Evolutionary conservation across 176 grass and related monocot genomes (phyloP).

Genomic region (Pontederia paniculata): DNA sequence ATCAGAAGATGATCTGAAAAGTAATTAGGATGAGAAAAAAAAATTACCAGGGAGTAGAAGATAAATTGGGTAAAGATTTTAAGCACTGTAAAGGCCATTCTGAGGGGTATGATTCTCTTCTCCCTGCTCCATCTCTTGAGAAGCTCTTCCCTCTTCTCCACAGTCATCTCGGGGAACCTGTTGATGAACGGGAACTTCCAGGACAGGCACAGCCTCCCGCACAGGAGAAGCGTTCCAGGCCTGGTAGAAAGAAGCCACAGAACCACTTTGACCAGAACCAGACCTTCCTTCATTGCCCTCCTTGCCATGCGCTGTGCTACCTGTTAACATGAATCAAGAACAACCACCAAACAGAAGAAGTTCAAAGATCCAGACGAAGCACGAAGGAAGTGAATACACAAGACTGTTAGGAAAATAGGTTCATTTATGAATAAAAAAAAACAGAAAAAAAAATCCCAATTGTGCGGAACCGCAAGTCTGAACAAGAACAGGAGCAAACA

Average conservation of each 20-base stretch:
- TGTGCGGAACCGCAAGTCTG: too few relatives aligned
- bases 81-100: slow-evolving; percentile 48
- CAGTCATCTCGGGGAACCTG: slow-evolving; percentile 44
- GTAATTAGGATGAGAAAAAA: neutral
- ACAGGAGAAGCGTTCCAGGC: slow-evolving; percentile 56
- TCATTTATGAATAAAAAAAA: too few relatives aligned
- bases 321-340: slow-evolving; percentile 8
- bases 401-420: too few relatives aligned
- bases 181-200: slow-evolving; percentile 43
- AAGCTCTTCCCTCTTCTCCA: slow-evolving; percentile 34
- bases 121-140: slow-evolving; percentile 53
- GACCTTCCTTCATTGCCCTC: slow-evolving; percentile 39
- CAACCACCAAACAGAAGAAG: neutral
- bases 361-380: neutral
- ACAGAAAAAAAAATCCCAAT: too few relatives aligned
- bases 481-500: too few relatives aligned
- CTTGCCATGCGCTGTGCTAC: slow-evolving; percentile 51
- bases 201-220: slow-evolving; percentile 39
- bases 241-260: slow-evolving; percentile 65
- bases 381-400: neutral
- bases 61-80: slow-evolving; percentile 51
- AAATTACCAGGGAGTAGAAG: slow-evolving; percentile 75
- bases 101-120: slow-evolving; percentile 40
- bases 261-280: slow-evolving; percentile 41
- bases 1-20: too few relatives aligned